A percentile compares a stretch with the other conserved stretches of the same genome.
Conservation (phyloP, 2,329 filamentous ascomycete species). For the Celoporthe dispersa region DNA sequence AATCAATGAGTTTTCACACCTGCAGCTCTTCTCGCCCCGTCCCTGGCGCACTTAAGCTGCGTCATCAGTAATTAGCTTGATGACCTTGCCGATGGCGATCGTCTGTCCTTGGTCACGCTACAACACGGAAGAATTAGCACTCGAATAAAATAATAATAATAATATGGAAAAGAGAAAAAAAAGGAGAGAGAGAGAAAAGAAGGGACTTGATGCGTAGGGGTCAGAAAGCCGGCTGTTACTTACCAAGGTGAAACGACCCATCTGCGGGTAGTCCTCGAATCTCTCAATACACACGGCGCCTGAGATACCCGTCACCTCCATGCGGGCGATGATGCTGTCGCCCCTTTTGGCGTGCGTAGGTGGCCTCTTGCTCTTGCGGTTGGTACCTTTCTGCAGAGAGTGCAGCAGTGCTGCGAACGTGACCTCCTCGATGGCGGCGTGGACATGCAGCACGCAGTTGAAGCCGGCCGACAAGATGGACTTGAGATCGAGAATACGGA, state of each 20-base stretch:
- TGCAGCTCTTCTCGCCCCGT: no score
- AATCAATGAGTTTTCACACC: neutral
- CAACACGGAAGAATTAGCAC: constrained; percentile 33
- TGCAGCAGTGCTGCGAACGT: constrained; percentile 88
- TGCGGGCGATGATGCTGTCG: constrained; percentile 85
- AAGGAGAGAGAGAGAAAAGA: no score
- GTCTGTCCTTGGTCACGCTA: constrained; percentile 78
- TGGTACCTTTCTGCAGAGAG: constrained; percentile 93
- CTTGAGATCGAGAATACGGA: constrained; percentile 92
- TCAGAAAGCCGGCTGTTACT: constrained; percentile 17
- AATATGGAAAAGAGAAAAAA: no score
- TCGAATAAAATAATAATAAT: neutral
- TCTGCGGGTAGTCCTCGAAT: constrained; percentile 95
- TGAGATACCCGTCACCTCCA: constrained; percentile 84
- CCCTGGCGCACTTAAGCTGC: constrained; percentile 31
- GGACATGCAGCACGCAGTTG: constrained; percentile 97
- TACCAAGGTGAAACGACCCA: constrained; percentile 86
- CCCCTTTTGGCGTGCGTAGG: constrained; percentile 87
- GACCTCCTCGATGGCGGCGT: constrained; percentile 96
- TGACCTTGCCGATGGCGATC: constrained; percentile 99
- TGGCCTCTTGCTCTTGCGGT: constrained; percentile 88
- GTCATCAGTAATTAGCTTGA: constrained; percentile 69
- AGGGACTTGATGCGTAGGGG: neutral
- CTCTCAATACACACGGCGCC: constrained; percentile 89
- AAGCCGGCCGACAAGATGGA: constrained; percentile 92